These are phyloP conservation scores for Tetrahymena thermophila DNA, from an alignment of 73 alveolate genomes.

Conservation along the genomic window DNA sequence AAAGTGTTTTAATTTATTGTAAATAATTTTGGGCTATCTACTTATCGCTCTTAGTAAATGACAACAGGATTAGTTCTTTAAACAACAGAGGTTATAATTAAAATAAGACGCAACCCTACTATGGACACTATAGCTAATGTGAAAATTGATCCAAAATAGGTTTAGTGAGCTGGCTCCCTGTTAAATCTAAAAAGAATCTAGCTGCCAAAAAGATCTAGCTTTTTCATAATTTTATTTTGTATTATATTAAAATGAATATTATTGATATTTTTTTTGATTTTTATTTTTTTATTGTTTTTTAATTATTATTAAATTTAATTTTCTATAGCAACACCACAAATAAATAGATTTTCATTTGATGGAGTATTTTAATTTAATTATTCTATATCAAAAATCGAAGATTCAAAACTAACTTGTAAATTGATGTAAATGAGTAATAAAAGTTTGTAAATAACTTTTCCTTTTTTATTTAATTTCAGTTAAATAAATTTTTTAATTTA, in stretches of 20 bases:
- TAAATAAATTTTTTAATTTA: too few relatives aligned
- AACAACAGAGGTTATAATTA: not conserved
- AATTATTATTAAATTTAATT: too few relatives aligned
- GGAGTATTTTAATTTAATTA: too few relatives aligned
- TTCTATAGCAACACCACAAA: too few relatives aligned
- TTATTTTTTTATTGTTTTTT: not conserved
- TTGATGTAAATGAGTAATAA: too few relatives aligned
- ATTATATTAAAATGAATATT: not conserved
- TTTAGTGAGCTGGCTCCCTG: not conserved
- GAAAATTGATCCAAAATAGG: not conserved
- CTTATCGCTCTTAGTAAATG: not conserved
- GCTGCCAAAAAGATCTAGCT: not conserved
- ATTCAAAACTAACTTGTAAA: too few relatives aligned
- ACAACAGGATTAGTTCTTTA: not conserved
- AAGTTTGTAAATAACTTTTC: too few relatives aligned
- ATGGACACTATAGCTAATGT: not conserved
- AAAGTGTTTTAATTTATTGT: not conserved
- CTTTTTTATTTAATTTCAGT: too few relatives aligned
- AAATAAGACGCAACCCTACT: not conserved
- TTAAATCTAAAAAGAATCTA: not conserved
- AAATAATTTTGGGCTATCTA: not conserved
- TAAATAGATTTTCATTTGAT: too few relatives aligned
- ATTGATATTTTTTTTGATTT: not conserved
- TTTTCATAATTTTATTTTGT: not conserved
- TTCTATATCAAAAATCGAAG: too few relatives aligned